Evolutionary conservation across 2,329 filamentous ascomycete species (phyloP).

Genomic region (Sporothrix luriei): DNA sequence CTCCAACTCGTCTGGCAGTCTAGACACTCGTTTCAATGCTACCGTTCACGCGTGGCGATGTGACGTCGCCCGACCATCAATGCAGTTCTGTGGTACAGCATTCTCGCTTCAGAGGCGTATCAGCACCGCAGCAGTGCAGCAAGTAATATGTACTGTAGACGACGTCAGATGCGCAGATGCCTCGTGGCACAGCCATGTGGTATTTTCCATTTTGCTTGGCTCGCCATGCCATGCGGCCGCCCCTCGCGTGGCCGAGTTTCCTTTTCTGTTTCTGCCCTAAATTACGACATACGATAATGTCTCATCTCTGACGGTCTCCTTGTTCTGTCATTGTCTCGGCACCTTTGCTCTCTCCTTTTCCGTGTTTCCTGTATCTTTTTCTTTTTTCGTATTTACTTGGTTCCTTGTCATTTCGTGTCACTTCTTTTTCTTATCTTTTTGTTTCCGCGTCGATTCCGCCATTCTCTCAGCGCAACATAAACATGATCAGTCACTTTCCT

Average conservation of each 20-base stretch:
- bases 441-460: not conserved
- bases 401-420: no score
- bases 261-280: not conserved
- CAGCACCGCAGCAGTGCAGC: conserved; percentile 1
- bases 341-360: not conserved
- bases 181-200: conserved; percentile 20
- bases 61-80: not conserved
- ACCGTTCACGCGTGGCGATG: not conserved
- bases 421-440: no score
- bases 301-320: not conserved
- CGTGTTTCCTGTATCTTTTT: not conserved
- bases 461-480: not conserved
- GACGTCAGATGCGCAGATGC: not conserved
- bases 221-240: conserved; percentile 16
- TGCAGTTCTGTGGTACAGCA: not conserved
- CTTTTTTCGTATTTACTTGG: not conserved
- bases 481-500: conserved; percentile 15
- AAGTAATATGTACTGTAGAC: not conserved
- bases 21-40: not conserved
- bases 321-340: not conserved
- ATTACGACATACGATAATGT: no score
- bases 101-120: not conserved
- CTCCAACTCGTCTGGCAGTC: not conserved
- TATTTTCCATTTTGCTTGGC: not conserved
- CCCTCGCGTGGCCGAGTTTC: conserved; percentile 15